Evolutionary conservation across 116 monocot genomes (phyloP), one percentile per base, ranked within the genome.

Genomic region (Zostera marina): DNA sequence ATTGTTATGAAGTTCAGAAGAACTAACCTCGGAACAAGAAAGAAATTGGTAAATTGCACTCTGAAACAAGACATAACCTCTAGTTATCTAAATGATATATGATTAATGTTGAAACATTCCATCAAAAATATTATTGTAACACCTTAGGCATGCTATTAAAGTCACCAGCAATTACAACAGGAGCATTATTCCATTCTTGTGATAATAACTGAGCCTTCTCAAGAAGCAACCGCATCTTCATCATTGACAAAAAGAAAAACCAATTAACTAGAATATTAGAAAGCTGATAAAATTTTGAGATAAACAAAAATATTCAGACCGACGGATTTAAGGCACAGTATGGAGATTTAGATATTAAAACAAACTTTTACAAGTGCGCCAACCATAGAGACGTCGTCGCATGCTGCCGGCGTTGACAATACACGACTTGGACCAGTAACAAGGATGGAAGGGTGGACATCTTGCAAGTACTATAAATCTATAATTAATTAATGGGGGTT

Each of bases 131-230:
- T 3, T 22, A 7, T 59, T 43, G 3, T 11, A 58, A 19, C 47
- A 84, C 84, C 76, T 84, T 70, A 47, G 84, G 84, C 39, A 66
- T 62, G 51, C 80, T 79, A 62, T 84, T 84, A 4, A 76, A 69
- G 56, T 84, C 84, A 63, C 84, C 84, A 69, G 65, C 71, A 74
- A 84, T 66, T 17, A 79, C 77, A 48, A 84, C 55, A 45, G 79
- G 68, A 42, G 54, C 19, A 49, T 70, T 70, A 12, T 62, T 66
- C 62, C 74, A 77, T 63, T 66, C n/a, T 49, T 61, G 47, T 65
- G 74, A 80, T 26, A 84, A 42, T 41, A 54, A 22, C 41, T 74
- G 69, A 38, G 70, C 71, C 54, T 68, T 66, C 68, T 76, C 71
- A 54, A 84, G 71, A 24, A 84, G 63, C 20, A 84, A 32, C 4